Evolutionary conservation across 345 rosid species (phyloP), one percentile per base, ranked within the genome.

Genomic region (Syzygium jambos): DNA sequence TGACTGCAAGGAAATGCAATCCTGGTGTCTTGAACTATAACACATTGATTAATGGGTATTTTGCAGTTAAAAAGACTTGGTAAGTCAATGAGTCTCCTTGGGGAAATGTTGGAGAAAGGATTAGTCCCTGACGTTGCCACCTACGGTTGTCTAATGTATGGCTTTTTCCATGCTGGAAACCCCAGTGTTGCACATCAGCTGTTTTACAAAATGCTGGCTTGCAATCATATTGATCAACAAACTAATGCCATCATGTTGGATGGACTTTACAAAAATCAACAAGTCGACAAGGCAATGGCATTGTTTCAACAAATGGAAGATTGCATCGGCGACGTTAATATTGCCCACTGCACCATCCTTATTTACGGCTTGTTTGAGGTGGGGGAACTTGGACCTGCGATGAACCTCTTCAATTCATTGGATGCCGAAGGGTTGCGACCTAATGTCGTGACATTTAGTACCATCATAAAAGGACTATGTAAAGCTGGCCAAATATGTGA

Each of bases 51-150:
- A 85, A 85, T 0, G 82, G 89, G 43, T 88, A 85, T 78, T 85
- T 78, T 41, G 78, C 13, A 16, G 85, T 52, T 78, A 57, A 77
- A 87, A 29, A 55, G 68, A 52, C 29, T 78, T 1, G 27, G 56
- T 19, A 30, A 55, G 68, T 85, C 89, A 6, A 38, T 56, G 29
- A 41, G 15, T 29, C 17, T 88, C 63, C 51, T 73, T 34, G 51
- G 2, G 21, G 80, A 85, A 88, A 88, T 88, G 89, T 0, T n/a
- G 51, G 56, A 46, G 57, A 87, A 85, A 52, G 88, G 85, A 25
- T 51, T 89, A 85, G 19, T 55, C 59, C 90, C 90, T 51, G 5
- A 87, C 25, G 52, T 56, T 41, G 86, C 77, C 73, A 87, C 88
- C 49, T 89, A 89, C 55, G 29, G 0, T 41, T 46, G 84, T 85